These are phyloP conservation scores for Fonsecaea monophora DNA, from an alignment of 2,329 filamentous ascomycete species.

Conservation along the genomic window DNA sequence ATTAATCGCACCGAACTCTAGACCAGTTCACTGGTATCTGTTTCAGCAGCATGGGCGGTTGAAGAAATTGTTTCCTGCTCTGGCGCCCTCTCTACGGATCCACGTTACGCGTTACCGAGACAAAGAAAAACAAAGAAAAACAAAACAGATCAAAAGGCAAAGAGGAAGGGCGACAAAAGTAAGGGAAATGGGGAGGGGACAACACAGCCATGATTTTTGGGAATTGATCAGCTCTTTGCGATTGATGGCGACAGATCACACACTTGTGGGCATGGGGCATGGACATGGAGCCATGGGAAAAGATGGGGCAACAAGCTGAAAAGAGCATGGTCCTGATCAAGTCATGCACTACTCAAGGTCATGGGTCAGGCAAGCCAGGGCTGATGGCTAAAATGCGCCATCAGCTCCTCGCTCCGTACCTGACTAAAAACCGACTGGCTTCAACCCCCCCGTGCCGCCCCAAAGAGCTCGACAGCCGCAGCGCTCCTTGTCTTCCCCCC, in stretches of 20 bases:
- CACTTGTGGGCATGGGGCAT: slow-evolving; percentile 23
- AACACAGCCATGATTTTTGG: slow-evolving; percentile 12
- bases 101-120: slow-evolving; percentile 5
- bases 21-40: slow-evolving; percentile 26
- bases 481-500: slow-evolving; percentile 9
- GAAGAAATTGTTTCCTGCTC: slow-evolving; percentile 25
- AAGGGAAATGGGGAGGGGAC: slow-evolving; percentile 5
- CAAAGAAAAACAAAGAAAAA: neutral
- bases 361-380: slow-evolving; percentile 28
- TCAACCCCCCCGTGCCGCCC: slow-evolving; percentile 2
- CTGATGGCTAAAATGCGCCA: slow-evolving; percentile 19
- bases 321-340: slow-evolving; percentile 21
- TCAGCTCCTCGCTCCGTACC: slow-evolving; percentile 30
- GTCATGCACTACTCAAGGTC: slow-evolving; percentile 27
- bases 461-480: slow-evolving; percentile 3
- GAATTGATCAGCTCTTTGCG: slow-evolving; percentile 10
- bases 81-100: slow-evolving; percentile 9
- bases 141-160: neutral
- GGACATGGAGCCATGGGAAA: slow-evolving; percentile 7
- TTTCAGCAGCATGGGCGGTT: slow-evolving; percentile 31
- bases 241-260: slow-evolving; percentile 15
- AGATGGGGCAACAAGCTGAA: slow-evolving; percentile 22
- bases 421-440: slow-evolving; percentile 35
- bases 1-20: slow-evolving; percentile 28
- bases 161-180: neutral